These are phyloP conservation scores for Flagelloscypha sp. DNA, from an alignment of 768 basidiomycete genomes.

Conservation along the genomic window DNA sequence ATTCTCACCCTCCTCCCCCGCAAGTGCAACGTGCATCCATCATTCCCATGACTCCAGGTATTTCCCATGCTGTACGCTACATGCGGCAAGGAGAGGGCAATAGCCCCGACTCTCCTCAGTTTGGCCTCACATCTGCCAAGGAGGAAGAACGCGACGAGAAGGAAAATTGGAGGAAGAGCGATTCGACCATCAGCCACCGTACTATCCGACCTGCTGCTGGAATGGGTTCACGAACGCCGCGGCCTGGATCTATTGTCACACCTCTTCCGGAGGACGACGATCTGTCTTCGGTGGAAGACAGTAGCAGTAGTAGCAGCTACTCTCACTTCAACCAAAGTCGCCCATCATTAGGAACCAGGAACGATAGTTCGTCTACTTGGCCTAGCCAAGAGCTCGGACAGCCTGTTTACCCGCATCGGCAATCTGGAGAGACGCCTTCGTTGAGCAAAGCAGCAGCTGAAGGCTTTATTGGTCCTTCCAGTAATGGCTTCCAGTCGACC, in stretches of 20 bases:
- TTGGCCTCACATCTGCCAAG: conserved; percentile 4
- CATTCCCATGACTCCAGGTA: conserved; percentile 48
- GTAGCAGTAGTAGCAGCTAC: conserved; percentile 6
- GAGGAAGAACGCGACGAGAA: conserved; percentile 36
- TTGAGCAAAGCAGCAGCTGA: conserved; percentile 32
- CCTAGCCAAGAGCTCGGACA: conserved; percentile 18
- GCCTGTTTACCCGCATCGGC: conserved; percentile 7
- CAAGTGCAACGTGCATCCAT: conserved; percentile 40
- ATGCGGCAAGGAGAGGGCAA: conserved; percentile 34
- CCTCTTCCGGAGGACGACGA: conserved; percentile 58
- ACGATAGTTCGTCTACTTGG: conserved; percentile 18
- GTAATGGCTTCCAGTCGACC: conserved; percentile 23
- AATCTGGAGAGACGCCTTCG: conserved; percentile 30
- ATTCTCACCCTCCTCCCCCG: conserved; percentile 16
- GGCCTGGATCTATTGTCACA: conserved; percentile 74
- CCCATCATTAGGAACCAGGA: too few species aligned
- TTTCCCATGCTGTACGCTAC: conserved; percentile 50
- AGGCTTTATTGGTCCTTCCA: conserved; percentile 33
- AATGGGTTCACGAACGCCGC: conserved; percentile 40
- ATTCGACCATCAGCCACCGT: conserved; percentile 71
- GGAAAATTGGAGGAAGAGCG: conserved; percentile 75
- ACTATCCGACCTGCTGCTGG: conserved; percentile 54
- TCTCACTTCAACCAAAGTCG: conserved; percentile 8
- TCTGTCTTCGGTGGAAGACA: conserved; percentile 6
- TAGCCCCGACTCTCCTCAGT: too few species aligned